Evolutionary conservation across 345 rosid species (phyloP).

Genomic region (Clausena lansium): DNA sequence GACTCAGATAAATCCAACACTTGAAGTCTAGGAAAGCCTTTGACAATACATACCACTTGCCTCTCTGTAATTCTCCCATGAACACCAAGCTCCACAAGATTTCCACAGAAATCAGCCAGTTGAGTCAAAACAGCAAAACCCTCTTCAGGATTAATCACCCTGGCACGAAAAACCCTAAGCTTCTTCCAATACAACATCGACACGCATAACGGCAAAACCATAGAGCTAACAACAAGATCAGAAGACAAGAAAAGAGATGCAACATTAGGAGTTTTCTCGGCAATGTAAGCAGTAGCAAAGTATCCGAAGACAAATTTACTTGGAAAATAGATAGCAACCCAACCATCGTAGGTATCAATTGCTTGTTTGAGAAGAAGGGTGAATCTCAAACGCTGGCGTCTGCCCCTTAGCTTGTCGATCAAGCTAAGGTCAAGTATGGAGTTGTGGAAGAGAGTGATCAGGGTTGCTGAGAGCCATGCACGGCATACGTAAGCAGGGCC

Average conservation of each 20-base stretch:
- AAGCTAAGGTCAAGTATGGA: slow-evolving; percentile 14
- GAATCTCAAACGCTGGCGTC: slow-evolving; percentile 12
- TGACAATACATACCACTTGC: neutral
- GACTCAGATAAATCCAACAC: slow-evolving; percentile 13
- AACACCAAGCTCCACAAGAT: slow-evolving; percentile 9
- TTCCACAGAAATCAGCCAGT: slow-evolving; percentile 9
- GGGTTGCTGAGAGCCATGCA: slow-evolving; percentile 18
- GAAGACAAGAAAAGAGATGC: neutral
- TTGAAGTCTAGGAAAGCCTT: slow-evolving; percentile 10
- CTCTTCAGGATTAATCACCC: neutral
- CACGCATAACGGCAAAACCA: neutral
- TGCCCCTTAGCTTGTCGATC: slow-evolving; percentile 1
- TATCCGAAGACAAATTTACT: slow-evolving; percentile 4
- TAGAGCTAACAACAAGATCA: neutral
- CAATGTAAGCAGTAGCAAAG: slow-evolving; percentile 7
- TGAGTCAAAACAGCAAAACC: slow-evolving; percentile 5
- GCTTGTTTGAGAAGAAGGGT: slow-evolving; percentile 10
- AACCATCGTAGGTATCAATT: neutral
- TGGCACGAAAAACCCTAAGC: slow-evolving; percentile 4
- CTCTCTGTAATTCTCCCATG: slow-evolving; percentile 12
- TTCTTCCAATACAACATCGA: slow-evolving; percentile 11
- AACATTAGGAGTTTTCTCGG: slow-evolving; percentile 12
- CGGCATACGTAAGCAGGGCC: slow-evolving; percentile 13
- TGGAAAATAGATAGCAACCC: slow-evolving; percentile 17
- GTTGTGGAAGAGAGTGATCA: neutral